These are phyloP conservation scores for Cucurbita argyrosperma DNA, from an alignment of 306 rosid species.

Conservation along the genomic window DNA sequence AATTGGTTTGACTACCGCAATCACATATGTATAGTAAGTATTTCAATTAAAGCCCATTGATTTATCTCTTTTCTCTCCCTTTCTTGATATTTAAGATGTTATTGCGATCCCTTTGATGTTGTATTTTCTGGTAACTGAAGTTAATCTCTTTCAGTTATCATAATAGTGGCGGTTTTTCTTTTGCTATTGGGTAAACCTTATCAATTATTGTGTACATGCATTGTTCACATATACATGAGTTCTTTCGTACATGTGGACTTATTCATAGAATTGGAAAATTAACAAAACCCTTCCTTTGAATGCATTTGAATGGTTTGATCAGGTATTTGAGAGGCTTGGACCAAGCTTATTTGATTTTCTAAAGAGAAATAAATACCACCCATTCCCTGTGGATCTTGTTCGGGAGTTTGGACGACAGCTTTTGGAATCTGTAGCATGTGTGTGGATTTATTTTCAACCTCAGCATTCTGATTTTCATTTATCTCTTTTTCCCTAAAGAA, in stretches of 20 bases:
- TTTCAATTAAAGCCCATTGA: conserved; percentile 5
- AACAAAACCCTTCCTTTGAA: conserved; percentile 58
- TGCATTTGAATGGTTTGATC: conserved; percentile 81
- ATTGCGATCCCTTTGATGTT: background rate
- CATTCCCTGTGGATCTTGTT: conserved; percentile 99
- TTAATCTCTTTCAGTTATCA: background rate
- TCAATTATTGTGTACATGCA: background rate
- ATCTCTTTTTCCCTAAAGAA: conserved; percentile 15
- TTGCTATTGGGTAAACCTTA: background rate
- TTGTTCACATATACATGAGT: background rate
- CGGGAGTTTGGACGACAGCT: conserved; percentile 99
- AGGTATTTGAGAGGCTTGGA: conserved; percentile 99
- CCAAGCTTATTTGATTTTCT: conserved; percentile 99
- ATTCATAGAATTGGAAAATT: conserved; percentile 43
- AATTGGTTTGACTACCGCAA: conserved; percentile 92
- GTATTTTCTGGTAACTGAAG: background rate
- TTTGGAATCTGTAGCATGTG: conserved; percentile 99
- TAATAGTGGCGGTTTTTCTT: background rate
- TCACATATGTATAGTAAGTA: conserved; percentile 93
- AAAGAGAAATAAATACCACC: conserved; percentile 96
- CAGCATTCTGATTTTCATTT: conserved; percentile 26
- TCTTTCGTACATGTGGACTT: conserved; percentile 25
- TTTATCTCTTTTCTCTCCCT: background rate
- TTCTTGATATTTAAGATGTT: background rate
- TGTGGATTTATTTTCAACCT: conserved; percentile 65